A percentile compares a stretch with the other conserved stretches of the same genome.
These are phyloP conservation scores for Secale cereale DNA, from an alignment of 176 grass and related monocot species.

Conservation along the genomic window DNA sequence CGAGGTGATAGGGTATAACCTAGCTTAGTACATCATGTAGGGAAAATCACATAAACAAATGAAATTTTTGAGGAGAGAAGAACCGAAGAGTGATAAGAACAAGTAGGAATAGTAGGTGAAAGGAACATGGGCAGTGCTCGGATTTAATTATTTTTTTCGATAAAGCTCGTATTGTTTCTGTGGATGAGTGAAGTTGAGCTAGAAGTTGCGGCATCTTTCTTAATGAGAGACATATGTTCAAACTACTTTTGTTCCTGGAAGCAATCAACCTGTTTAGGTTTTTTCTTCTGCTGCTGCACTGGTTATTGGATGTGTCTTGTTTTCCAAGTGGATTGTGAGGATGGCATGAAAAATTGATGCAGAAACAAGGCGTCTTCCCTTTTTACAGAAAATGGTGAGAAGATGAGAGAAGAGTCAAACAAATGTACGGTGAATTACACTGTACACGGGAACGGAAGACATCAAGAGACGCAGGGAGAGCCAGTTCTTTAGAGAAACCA, in stretches of 20 bases:
- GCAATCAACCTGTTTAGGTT: not conserved
- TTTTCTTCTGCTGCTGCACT: not conserved
- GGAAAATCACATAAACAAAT: not conserved
- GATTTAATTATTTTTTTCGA: too few relatives aligned
- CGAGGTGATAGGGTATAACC: not conserved
- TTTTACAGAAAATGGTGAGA: too few relatives aligned
- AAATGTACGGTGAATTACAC: too few relatives aligned
- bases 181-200: not conserved
- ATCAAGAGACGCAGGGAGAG: too few relatives aligned
- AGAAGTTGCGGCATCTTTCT: not conserved
- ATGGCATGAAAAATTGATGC: too few relatives aligned
- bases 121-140: not conserved
- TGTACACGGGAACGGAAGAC: too few relatives aligned
- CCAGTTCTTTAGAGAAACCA: too few relatives aligned
- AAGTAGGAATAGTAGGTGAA: not conserved
- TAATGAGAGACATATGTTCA: not conserved
- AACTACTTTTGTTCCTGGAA: too few relatives aligned
- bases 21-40: not conserved
- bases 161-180: too few relatives aligned
- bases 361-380: too few relatives aligned
- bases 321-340: slow-evolving; percentile 1
- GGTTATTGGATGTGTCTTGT: not conserved
- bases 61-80: not conserved
- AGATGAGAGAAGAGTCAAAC: too few relatives aligned
- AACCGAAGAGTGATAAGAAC: not conserved